phyloP scores from a whole-genome alignment of 768 basidiomycete genomes.

The Gloeopeniophorella convolvens region DNA sequence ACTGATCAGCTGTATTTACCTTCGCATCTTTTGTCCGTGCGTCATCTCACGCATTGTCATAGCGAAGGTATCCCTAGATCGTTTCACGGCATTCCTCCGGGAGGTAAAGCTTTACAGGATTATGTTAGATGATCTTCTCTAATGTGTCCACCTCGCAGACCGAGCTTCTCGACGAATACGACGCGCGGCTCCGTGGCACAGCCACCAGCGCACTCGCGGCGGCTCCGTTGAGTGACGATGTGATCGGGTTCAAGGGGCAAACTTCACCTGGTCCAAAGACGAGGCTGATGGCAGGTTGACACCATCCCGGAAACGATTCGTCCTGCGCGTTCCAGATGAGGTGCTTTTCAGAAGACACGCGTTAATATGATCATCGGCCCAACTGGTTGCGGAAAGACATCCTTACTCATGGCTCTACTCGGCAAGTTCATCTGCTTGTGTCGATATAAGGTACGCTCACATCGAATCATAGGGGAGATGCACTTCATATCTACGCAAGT shows the following conservation, averaged over 20 bases:
- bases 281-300: conserved; percentile 33
- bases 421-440: no score
- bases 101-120: conserved; percentile 24
- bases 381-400: conserved; percentile 56
- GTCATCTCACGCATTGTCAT: no score
- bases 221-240: conserved; percentile 13
- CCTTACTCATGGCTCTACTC: conserved; percentile 57
- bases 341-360: conserved; percentile 45
- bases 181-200: no score
- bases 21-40: no score
- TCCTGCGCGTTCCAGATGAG: conserved; percentile 45
- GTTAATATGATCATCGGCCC: conserved; percentile 58
- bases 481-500: conserved; percentile 47
- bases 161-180: conserved; percentile 27
- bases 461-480: conserved; percentile 70
- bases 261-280: conserved; percentile 47
- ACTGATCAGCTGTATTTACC: no score
- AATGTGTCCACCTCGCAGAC: conserved; percentile 27
- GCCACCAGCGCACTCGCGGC: no score
- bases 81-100: conserved; percentile 34
- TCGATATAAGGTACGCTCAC: no score
- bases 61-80: conserved; percentile 35
- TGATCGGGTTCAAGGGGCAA: conserved; percentile 49
- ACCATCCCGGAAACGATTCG: conserved; percentile 41
- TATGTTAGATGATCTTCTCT: no score